A percentile compares a stretch with the other conserved stretches of the same genome.
Evolutionary conservation across 352 stramenopile species (phyloP).

Genomic region (Phytophthora palmivora): DNA sequence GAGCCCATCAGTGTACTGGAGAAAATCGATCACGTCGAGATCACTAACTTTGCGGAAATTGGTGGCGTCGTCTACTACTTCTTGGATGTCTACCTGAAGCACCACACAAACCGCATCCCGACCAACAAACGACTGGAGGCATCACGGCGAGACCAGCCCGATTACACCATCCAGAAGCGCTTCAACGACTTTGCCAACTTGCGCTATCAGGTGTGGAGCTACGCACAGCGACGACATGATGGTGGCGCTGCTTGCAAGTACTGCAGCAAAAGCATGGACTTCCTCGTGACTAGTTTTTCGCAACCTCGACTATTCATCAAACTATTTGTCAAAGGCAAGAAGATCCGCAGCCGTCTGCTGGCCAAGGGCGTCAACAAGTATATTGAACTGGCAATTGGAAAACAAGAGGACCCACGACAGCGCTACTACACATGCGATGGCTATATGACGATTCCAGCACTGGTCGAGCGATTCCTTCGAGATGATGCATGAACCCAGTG

Average conservation of each 20-base stretch:
- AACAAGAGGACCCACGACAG: conserved; percentile 21
- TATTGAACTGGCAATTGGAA: conserved; percentile 36
- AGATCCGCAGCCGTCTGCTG: conserved; percentile 35
- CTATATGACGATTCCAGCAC: conserved; percentile 37
- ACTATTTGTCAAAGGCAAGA: conserved; percentile 39
- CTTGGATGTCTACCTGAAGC: background rate
- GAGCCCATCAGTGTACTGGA: conserved; percentile 38
- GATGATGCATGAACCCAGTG: conserved; percentile 26
- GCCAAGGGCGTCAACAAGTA: conserved; percentile 45
- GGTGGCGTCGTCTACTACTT: conserved; percentile 35
- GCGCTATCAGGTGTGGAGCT: conserved; percentile 54
- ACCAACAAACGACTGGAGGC: background rate
- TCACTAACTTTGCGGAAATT: conserved; percentile 42
- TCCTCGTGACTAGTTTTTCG: conserved; percentile 49
- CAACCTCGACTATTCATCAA: conserved; percentile 47
- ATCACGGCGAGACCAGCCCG: too few relatives aligned
- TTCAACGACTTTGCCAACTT: conserved; percentile 64
- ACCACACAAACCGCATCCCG: background rate
- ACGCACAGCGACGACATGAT: conserved; percentile 50
- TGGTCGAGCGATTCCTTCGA: conserved; percentile 44
- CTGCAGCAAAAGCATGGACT: conserved; percentile 50
- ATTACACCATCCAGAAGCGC: background rate
- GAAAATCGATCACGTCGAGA: conserved; percentile 57
- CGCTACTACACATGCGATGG: conserved; percentile 37
- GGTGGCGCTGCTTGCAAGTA: conserved; percentile 40